Conservation (phyloP, 371 early-diverging fungal genomes). For the Thermomucor indicae-seudaticae region DNA sequence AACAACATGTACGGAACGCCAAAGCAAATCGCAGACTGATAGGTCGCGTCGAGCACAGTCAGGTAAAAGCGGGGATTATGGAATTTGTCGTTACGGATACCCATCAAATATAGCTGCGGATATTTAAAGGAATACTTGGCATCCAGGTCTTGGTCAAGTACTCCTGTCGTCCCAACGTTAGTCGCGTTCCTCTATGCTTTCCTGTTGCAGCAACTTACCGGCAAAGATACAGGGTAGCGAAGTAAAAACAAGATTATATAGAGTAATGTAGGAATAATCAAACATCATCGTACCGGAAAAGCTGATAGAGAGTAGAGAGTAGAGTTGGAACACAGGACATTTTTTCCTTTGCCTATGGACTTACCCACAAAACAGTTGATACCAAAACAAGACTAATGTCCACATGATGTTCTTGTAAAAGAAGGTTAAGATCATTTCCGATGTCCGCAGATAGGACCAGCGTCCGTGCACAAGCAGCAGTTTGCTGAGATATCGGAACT, state of each 20-base stretch:
- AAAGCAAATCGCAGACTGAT: constrained; percentile 86
- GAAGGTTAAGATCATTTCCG: constrained; percentile 75
- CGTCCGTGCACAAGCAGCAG: constrained; percentile 79
- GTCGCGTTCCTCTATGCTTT: neutral
- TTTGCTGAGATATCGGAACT: constrained; percentile 74
- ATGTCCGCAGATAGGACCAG: constrained; percentile 78
- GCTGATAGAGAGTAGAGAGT: constrained; percentile 25
- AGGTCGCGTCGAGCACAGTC: constrained; percentile 83
- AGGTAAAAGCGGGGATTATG: constrained; percentile 78
- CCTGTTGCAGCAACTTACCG: constrained; percentile 13
- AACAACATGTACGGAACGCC: constrained; percentile 61
- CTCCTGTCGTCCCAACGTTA: constrained; percentile 28
- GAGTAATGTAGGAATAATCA: constrained; percentile 79
- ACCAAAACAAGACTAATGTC: constrained; percentile 78
- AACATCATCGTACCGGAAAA: constrained; percentile 62
- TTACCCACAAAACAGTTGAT: constrained; percentile 73
- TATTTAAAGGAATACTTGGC: constrained; percentile 70
- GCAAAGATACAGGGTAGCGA: constrained; percentile 67
- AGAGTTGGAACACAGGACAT: constrained; percentile 42
- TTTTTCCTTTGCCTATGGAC: constrained; percentile 11
- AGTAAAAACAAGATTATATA: constrained; percentile 79
- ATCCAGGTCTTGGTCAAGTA: constrained; percentile 90
- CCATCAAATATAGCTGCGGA: constrained; percentile 85
- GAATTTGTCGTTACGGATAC: constrained; percentile 83
- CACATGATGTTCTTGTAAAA: constrained; percentile 83